Conservation (phyloP, 2,329 filamentous ascomycete species). For the Neofusicoccum ribis region DNA sequence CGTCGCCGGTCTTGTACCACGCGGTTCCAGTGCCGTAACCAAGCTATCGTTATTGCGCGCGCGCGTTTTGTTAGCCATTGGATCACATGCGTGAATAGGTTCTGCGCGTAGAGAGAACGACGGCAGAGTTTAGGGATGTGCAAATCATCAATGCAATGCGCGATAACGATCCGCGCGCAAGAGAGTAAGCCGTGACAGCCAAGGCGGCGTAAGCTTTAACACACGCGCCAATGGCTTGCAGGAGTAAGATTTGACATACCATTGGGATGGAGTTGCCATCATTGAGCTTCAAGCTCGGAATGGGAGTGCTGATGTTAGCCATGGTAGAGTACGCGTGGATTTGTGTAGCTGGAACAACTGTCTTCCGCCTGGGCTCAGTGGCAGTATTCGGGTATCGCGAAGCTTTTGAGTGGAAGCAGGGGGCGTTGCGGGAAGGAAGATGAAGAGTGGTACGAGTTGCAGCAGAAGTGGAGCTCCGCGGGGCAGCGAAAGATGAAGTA, state of each 20-base stretch:
- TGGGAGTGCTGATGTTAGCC: conserved; percentile 48
- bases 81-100: not conserved
- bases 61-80: not conserved
- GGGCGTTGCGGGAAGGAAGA: not conserved
- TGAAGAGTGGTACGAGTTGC: not conserved
- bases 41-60: conserved; percentile 48
- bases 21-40: conserved; percentile 74
- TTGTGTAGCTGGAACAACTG: not conserved
- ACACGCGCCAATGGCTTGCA: not conserved
- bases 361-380: not conserved
- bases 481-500: not conserved
- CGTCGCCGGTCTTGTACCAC: conserved; percentile 56
- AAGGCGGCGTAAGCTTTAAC: not conserved
- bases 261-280: conserved; percentile 73
- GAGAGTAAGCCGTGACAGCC: not conserved
- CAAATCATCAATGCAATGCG: not conserved
- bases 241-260: conserved; percentile 39
- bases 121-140: not conserved
- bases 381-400: not conserved
- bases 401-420: not conserved
- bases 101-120: not conserved
- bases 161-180: too few relatives aligned
- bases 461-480: not conserved
- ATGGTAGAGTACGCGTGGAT: conserved; percentile 26
- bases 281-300: conserved; percentile 67